These are phyloP conservation scores for Pseudopithomyces chartarum DNA, from an alignment of 2,329 filamentous ascomycete genomes.

Conservation along the genomic window DNA sequence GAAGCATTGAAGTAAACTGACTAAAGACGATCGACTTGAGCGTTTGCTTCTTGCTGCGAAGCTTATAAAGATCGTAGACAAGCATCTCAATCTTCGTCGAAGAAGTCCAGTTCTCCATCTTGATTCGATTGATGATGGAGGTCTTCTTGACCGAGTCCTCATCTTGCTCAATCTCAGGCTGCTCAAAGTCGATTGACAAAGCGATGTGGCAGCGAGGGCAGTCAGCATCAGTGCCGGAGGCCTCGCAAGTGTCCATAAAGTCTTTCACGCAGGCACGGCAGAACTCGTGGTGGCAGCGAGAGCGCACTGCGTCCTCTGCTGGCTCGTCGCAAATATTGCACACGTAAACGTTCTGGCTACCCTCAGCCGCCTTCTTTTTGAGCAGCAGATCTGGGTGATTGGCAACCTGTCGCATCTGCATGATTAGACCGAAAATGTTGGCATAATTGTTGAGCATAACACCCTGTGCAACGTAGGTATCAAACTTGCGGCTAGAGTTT, in stretches of 20 bases:
- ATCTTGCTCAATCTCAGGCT: slow-evolving; percentile 93
- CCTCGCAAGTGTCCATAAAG: slow-evolving; percentile 78
- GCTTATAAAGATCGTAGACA: slow-evolving; percentile 89
- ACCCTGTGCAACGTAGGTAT: slow-evolving; percentile 92
- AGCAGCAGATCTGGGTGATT: slow-evolving; percentile 94
- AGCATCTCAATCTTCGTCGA: slow-evolving; percentile 98
- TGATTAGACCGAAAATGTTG: slow-evolving; percentile 98
- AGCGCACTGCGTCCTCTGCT: slow-evolving; percentile 91
- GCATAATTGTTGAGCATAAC: slow-evolving; percentile 89
- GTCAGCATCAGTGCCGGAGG: slow-evolving; percentile 63
- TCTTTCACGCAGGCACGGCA: slow-evolving; percentile 80
- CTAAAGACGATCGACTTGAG: slow-evolving; percentile 98
- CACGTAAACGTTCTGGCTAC: slow-evolving; percentile 86
- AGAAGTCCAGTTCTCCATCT: slow-evolving; percentile 98
- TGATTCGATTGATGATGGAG: slow-evolving; percentile 97
- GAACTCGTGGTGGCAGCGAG: slow-evolving; percentile 91
- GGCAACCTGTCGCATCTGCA: slow-evolving; percentile 98
- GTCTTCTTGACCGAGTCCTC: slow-evolving; percentile 87
- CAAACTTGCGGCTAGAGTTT: slow-evolving; percentile 84
- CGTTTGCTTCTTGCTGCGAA: slow-evolving; percentile 89
- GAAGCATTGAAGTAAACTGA: slow-evolving; percentile 96
- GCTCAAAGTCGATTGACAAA: slow-evolving; percentile 88
- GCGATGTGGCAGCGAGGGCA: slow-evolving; percentile 93
- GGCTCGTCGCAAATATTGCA: slow-evolving; percentile 97
- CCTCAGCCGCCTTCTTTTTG: slow-evolving; percentile 77